Percentiles rank a stretch among this genome's conserved stretches.
Conservation (phyloP, 1,139 yeast genomes). For the Hyphopichia burtonii region DNA sequence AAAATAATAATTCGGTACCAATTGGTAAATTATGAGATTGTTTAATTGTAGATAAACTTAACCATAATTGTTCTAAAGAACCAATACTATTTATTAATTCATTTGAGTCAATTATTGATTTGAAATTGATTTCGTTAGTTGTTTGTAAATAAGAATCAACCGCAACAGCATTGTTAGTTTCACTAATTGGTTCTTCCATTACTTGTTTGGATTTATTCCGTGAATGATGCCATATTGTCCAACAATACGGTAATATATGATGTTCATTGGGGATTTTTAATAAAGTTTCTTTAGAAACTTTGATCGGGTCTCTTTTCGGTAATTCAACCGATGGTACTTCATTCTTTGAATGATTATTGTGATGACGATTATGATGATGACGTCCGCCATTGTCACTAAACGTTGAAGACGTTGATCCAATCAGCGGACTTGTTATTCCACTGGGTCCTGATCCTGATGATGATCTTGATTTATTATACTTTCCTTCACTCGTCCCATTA, state of each 20-base stretch:
- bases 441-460: too few species aligned
- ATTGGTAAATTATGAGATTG: slow-evolving; percentile 47
- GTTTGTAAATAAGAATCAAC: slow-evolving; percentile 44
- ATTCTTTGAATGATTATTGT: slow-evolving; percentile 3
- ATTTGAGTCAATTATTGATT: slow-evolving; percentile 15
- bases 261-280: slow-evolving; percentile 27
- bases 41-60: slow-evolving; percentile 46
- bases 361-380: slow-evolving; percentile 2
- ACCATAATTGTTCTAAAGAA: slow-evolving; percentile 66
- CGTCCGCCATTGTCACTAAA: not conserved
- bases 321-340: slow-evolving; percentile 18
- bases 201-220: slow-evolving; percentile 25
- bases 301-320: slow-evolving; percentile 37
- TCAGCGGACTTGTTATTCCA: not conserved
- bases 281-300: slow-evolving; percentile 34
- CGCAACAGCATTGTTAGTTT: slow-evolving; percentile 15
- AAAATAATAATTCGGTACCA: slow-evolving; percentile 60
- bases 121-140: slow-evolving; percentile 39
- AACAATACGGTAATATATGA: slow-evolving; percentile 47
- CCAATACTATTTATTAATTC: slow-evolving; percentile 37
- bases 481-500: slow-evolving; percentile 1
- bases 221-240: slow-evolving; percentile 52
- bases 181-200: slow-evolving; percentile 8
- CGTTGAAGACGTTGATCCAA: not conserved
- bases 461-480: not conserved